Evolutionary conservation across 345 rosid genomes (phyloP).

Genomic region (Populus pruinosa): DNA sequence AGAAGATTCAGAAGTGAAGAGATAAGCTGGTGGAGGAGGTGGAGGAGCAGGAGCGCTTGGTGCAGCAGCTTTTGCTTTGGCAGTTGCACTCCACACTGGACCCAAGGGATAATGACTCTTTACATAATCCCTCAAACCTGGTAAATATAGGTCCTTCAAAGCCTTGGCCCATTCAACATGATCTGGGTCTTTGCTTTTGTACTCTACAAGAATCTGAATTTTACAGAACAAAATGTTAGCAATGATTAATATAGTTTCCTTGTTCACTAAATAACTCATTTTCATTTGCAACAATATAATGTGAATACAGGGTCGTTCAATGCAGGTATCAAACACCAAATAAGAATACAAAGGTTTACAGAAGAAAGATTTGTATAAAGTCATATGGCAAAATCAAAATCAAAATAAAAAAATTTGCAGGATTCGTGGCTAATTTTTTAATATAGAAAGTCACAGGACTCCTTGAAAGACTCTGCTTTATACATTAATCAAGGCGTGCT

Average conservation of each 20-base stretch:
- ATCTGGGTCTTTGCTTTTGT: conserved; percentile 71
- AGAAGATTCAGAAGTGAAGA: conserved; percentile 64
- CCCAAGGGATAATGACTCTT: conserved; percentile 86
- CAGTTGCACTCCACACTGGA: conserved; percentile 81
- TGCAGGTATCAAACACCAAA: not conserved
- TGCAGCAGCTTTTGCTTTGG: conserved; percentile 50
- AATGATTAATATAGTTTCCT: conserved; percentile 3
- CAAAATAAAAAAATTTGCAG: not conserved
- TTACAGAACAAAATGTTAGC: conserved; percentile 16
- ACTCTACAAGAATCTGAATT: conserved; percentile 77
- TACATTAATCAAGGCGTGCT: no score
- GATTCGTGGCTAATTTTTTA: not conserved
- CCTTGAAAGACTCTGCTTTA: no score
- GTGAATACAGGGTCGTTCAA: not conserved
- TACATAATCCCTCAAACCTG: conserved; percentile 87
- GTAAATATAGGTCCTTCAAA: conserved; percentile 85
- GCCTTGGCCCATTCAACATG: conserved; percentile 99
- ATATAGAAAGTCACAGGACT: no score
- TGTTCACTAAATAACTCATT: not conserved
- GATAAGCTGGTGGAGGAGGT: conserved; percentile 78
- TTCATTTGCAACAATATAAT: not conserved
- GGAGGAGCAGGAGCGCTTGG: conserved; percentile 78
- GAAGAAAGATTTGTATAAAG: not conserved
- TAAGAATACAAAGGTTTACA: not conserved
- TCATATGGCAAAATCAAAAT: not conserved